Conservation (phyloP, 805 yeast species). For the Ogataea thermomethanolica region DNA sequence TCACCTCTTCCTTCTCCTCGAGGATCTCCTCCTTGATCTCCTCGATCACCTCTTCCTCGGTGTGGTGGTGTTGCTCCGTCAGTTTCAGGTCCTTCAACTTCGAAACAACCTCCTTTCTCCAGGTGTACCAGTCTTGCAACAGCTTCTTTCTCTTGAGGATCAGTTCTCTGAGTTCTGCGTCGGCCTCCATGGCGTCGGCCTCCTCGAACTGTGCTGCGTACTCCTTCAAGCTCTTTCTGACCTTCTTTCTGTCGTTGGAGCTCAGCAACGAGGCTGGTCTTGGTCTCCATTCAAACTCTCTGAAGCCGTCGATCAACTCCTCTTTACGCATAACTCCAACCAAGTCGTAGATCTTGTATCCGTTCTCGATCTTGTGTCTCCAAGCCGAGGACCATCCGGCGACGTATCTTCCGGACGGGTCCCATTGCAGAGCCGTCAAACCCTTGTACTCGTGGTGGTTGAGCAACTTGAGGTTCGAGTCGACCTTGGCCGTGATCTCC, state of each 20-base stretch:
- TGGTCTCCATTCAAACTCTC: slow-evolving; percentile 95
- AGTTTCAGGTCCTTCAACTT: slow-evolving; percentile 45
- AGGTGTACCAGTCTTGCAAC: slow-evolving; percentile 80
- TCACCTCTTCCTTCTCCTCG: slow-evolving; percentile 68
- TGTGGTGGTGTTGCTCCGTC: slow-evolving; percentile 47
- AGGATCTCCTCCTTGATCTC: slow-evolving; percentile 74
- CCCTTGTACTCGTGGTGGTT: slow-evolving; percentile 67
- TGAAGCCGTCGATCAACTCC: slow-evolving; percentile 77
- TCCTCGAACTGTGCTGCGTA: slow-evolving; percentile 93
- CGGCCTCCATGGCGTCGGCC: slow-evolving; percentile 92
- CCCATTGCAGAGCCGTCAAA: slow-evolving; percentile 86
- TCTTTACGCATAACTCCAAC: slow-evolving; percentile 75
- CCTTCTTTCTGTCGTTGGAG: slow-evolving; percentile 80
- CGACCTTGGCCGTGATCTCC: slow-evolving; percentile 45
- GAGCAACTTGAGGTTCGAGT: slow-evolving; percentile 58
- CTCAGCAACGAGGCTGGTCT: slow-evolving; percentile 80
- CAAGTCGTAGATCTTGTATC: slow-evolving; percentile 82
- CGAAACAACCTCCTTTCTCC: slow-evolving; percentile 56
- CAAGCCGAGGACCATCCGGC: slow-evolving; percentile 85
- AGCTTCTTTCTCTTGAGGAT: slow-evolving; percentile 78
- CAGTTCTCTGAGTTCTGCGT: slow-evolving; percentile 85
- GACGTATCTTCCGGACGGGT: slow-evolving; percentile 89
- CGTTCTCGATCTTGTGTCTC: slow-evolving; percentile 84
- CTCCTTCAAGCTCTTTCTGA: slow-evolving; percentile 83
- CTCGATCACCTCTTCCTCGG: slow-evolving; percentile 56